These are phyloP conservation scores for Castanopsis chinensis DNA, from an alignment of 306 rosid genomes.

Conservation along the genomic window DNA sequence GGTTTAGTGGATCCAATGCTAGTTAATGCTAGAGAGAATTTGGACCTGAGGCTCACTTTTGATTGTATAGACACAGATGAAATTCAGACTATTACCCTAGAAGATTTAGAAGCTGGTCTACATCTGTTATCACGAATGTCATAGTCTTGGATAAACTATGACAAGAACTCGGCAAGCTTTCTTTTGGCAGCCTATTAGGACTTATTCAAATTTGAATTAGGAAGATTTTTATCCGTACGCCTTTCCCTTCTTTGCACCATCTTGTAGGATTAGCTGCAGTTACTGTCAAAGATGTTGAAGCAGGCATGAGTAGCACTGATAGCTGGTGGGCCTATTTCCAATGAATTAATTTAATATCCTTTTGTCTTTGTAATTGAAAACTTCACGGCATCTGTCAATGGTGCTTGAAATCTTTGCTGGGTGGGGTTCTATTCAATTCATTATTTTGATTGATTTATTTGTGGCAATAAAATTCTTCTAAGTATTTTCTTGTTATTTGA, in stretches of 20 bases:
- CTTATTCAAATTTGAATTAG: slow-evolving; percentile 9
- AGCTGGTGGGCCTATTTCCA: neutral
- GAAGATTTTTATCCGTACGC: slow-evolving; percentile 15
- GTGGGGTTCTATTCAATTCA: neutral
- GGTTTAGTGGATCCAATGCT: slow-evolving; percentile 80
- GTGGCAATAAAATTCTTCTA: neutral
- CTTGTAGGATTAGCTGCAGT: neutral
- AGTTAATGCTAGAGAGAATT: slow-evolving; percentile 82
- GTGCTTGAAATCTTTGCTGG: neutral
- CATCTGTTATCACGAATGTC: slow-evolving; percentile 44
- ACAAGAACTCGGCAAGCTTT: slow-evolving; percentile 9
- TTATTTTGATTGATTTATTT: neutral
- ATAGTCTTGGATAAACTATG: neutral
- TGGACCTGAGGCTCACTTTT: slow-evolving; percentile 83
- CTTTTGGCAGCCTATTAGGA: slow-evolving; percentile 24
- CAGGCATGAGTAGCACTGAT: neutral
- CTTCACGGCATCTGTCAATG: neutral
- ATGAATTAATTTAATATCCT: neutral
- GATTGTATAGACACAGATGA: slow-evolving; percentile 85
- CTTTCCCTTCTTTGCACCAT: neutral
- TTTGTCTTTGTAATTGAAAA: neutral
- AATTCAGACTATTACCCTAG: slow-evolving; percentile 71
- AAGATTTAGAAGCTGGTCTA: slow-evolving; percentile 80
- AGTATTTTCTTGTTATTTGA: neutral
- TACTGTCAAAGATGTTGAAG: neutral